phyloP scores from a whole-genome alignment of 2,329 filamentous ascomycete genomes.

The Talaromyces sp. region DNA sequence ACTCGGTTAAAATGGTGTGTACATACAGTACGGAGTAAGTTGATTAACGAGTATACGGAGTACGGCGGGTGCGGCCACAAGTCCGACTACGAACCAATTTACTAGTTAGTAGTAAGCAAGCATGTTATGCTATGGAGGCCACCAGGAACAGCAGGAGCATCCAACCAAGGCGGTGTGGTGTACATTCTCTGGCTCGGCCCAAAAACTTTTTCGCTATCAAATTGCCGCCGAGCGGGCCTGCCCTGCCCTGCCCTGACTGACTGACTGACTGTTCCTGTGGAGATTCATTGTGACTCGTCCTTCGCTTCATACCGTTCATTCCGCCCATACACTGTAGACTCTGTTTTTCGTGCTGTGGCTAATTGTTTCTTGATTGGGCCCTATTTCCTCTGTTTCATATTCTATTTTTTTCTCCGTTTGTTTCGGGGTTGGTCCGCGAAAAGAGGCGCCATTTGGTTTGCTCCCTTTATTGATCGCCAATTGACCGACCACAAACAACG shows the following conservation, averaged over 20 bases:
- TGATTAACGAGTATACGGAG: no score
- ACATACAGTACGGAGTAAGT: no score
- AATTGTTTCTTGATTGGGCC: not conserved
- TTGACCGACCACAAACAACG: not conserved
- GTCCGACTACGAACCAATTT: no score
- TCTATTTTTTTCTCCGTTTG: not conserved
- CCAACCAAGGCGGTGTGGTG: not conserved
- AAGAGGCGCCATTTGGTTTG: constrained; percentile 4
- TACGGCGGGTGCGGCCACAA: not conserved
- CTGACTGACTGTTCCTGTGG: constrained; percentile 1
- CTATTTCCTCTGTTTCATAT: not conserved
- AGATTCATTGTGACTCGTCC: not conserved
- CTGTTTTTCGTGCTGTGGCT: not conserved
- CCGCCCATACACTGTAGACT: not conserved
- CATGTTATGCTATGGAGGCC: no score
- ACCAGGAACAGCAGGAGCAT: not conserved
- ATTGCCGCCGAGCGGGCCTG: constrained; percentile 3
- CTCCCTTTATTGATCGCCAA: not conserved
- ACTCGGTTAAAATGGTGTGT: constrained; percentile 13
- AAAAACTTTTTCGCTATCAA: constrained; percentile 7
- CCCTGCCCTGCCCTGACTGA: not conserved
- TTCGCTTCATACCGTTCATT: not conserved
- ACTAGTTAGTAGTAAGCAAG: no score
- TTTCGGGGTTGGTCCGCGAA: not conserved
- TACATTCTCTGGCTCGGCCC: not conserved